phyloP scores from a whole-genome alignment of 2,329 filamentous ascomycete genomes.

The Epichloe sibirici region DNA sequence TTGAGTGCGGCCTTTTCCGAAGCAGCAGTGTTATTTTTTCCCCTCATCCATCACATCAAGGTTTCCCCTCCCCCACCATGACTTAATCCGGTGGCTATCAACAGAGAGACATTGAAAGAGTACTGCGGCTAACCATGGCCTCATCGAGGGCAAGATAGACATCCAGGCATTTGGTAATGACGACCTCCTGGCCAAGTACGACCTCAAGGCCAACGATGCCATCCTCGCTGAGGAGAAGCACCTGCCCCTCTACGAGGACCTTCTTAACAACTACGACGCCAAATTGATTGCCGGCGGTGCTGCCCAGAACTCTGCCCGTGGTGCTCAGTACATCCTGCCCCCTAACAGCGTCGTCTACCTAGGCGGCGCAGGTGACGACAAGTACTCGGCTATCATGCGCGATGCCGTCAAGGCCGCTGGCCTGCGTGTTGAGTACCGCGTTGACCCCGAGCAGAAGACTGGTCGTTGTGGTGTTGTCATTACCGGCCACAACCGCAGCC shows the following conservation, averaged over 20 bases:
- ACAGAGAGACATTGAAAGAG: not conserved
- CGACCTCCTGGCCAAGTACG: slow-evolving; percentile 82
- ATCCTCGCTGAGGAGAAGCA: slow-evolving; percentile 94
- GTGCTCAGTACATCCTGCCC: slow-evolving; percentile 90
- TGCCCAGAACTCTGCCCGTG: slow-evolving; percentile 93
- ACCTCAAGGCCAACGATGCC: slow-evolving; percentile 89
- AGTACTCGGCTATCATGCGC: slow-evolving; percentile 80
- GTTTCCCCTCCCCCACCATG: not conserved
- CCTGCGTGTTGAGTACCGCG: slow-evolving; percentile 86
- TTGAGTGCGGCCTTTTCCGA: not conserved
- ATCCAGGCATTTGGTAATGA: slow-evolving; percentile 82
- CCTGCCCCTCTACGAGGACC: slow-evolving; percentile 79
- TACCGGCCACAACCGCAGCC: slow-evolving; percentile 87
- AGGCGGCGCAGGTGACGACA: slow-evolving; percentile 88
- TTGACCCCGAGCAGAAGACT: slow-evolving; percentile 73
- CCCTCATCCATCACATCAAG: slow-evolving; percentile 1
- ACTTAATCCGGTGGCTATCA: not conserved
- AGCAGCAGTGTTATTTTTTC: not conserved
- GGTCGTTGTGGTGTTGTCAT: slow-evolving; percentile 95
- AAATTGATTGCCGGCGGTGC: slow-evolving; percentile 94
- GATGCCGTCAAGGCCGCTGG: slow-evolving; percentile 80
- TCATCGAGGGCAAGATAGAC: slow-evolving; percentile 37
- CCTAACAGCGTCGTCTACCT: slow-evolving; percentile 85
- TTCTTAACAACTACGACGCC: slow-evolving; percentile 82
- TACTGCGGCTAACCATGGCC: not conserved